Percentiles rank a stretch among this genome's conserved stretches.
Conservation (phyloP, 225 moss, liverwort and hornwort genomes). For the Climacium dendroides region DNA sequence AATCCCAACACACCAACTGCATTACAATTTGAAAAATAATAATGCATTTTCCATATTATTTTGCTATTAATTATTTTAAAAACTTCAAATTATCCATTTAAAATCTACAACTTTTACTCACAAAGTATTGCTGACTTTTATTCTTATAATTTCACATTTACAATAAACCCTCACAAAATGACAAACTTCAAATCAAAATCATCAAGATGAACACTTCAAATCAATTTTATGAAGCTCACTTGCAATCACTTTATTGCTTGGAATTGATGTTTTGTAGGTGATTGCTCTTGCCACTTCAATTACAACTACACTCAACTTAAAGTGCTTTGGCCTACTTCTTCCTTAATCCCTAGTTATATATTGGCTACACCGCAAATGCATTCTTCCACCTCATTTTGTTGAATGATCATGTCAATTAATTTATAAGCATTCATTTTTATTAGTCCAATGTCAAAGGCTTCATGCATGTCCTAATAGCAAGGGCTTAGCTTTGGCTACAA, state of each 20-base stretch:
- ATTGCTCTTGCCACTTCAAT: background rate
- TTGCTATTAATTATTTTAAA: background rate
- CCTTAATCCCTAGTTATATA: background rate
- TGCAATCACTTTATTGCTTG: background rate
- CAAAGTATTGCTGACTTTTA: background rate
- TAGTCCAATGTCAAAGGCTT: background rate
- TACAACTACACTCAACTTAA: rapidly evolving
- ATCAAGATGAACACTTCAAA: background rate
- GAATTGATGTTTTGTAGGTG: background rate
- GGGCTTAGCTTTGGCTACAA: background rate
- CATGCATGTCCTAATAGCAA: no score
- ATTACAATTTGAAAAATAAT: background rate
- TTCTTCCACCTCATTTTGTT: background rate
- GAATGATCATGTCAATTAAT: background rate
- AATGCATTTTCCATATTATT: background rate
- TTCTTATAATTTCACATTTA: background rate
- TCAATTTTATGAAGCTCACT: background rate
- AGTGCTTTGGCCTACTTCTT: background rate
- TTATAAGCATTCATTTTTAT: background rate
- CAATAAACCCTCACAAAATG: background rate
- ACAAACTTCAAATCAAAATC: background rate
- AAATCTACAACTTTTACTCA: background rate
- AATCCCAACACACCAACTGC: rapidly evolving
- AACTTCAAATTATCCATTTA: background rate
- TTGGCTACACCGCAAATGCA: background rate